These are phyloP conservation scores for Orobanche coerulescens DNA, from an alignment of 257 asterid species.

Conservation along the genomic window DNA sequence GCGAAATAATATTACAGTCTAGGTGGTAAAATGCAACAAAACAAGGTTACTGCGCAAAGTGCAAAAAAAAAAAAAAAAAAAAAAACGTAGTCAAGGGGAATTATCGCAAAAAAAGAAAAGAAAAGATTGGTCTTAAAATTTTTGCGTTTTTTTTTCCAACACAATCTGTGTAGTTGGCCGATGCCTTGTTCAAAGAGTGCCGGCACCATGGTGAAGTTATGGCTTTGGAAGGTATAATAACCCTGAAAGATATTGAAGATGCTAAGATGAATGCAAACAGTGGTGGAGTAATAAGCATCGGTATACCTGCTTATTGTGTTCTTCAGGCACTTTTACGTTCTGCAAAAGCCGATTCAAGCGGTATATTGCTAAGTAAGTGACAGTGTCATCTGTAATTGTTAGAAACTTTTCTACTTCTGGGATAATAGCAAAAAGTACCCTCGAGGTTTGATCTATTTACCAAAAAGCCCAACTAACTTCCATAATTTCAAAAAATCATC, in stretches of 20 bases:
- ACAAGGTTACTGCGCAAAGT: no score
- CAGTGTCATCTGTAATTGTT: background rate
- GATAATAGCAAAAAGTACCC: no score
- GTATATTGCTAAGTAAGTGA: conserved; percentile 59
- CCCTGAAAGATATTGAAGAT: conserved; percentile 67
- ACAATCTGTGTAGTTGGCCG: conserved; percentile 43
- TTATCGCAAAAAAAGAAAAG: no score
- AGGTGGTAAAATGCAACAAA: no score
- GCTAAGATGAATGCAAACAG: conserved; percentile 52
- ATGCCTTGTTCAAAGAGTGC: conserved; percentile 58
- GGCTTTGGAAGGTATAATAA: conserved; percentile 61
- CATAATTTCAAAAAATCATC: no score
- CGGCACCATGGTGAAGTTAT: conserved; percentile 50
- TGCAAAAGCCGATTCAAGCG: conserved; percentile 53
- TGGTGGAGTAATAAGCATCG: conserved; percentile 47
- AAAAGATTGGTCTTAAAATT: background rate
- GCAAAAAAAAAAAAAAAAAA: no score
- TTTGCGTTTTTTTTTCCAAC: conserved; percentile 5
- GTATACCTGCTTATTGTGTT: conserved; percentile 82
- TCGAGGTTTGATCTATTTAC: no score
- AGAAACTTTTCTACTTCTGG: background rate
- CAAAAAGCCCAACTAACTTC: no score
- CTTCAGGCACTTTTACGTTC: conserved; percentile 67
- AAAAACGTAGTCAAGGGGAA: no score
- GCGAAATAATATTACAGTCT: no score